Conservation (phyloP, 2,329 filamentous ascomycete genomes). For the Acephala macrosclerotiorum region DNA sequence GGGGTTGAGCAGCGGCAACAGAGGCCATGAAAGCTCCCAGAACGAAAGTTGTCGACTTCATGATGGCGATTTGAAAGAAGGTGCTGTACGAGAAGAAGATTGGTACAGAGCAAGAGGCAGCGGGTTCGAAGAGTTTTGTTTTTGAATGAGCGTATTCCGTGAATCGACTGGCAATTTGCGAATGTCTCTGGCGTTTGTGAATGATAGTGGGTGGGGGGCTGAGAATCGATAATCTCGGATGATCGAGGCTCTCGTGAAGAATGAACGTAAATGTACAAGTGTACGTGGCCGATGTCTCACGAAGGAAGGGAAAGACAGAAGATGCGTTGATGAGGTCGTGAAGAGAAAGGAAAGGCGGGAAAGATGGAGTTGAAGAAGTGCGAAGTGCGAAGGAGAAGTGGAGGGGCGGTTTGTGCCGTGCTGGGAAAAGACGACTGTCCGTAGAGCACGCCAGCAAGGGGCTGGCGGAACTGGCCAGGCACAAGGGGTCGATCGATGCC, state of each 20-base stretch:
- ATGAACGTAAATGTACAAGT: slow-evolving; percentile 25
- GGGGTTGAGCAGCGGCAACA: slow-evolving; percentile 43
- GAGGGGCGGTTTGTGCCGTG: not conserved
- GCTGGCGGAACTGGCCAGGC: not conserved
- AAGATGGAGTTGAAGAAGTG: slow-evolving; percentile 3
- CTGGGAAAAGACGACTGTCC: not conserved
- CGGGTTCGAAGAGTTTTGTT: not conserved
- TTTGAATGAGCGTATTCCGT: slow-evolving; percentile 3
- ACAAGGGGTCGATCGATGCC: not conserved
- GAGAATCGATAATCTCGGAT: slow-evolving; percentile 27
- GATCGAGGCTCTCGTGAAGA: slow-evolving; percentile 5
- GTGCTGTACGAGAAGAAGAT: slow-evolving; percentile 9
- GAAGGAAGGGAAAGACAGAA: slow-evolving; percentile 6
- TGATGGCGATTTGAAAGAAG: slow-evolving; percentile 34
- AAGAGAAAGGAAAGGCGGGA: slow-evolving; percentile 8
- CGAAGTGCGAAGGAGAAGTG: too few species aligned
- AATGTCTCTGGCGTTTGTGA: slow-evolving; percentile 14
- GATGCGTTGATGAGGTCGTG: not conserved
- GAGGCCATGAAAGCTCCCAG: slow-evolving; percentile 41
- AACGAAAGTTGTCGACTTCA: slow-evolving; percentile 45
- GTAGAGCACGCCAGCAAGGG: not conserved
- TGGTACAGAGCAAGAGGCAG: not conserved
- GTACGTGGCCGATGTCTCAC: slow-evolving; percentile 8
- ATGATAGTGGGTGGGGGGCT: slow-evolving; percentile 27
- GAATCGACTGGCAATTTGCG: slow-evolving; percentile 23